Evolutionary conservation across 2,329 filamentous ascomycete species (phyloP).

Genomic region (Fusarium sp.): DNA sequence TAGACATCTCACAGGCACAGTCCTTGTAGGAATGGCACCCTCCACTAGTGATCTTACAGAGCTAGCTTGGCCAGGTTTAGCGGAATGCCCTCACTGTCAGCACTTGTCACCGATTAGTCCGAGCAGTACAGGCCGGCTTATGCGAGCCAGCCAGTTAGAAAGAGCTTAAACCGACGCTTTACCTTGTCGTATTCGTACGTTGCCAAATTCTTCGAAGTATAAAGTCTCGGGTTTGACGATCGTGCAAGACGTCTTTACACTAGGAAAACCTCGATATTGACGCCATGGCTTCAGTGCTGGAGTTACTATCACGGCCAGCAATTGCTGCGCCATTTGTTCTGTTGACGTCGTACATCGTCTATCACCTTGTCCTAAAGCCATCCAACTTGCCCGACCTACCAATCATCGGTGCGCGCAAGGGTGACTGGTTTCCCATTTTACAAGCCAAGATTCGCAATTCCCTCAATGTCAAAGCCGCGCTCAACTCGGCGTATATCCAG

Average conservation of each 20-base stretch:
- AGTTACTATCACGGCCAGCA: neutral
- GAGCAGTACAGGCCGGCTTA: neutral
- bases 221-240: neutral
- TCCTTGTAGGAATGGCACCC: neutral
- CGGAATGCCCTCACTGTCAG: neutral
- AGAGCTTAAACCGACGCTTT: neutral
- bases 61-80: neutral
- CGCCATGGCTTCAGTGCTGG: neutral
- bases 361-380: neutral
- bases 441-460: slow-evolving; percentile 6
- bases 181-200: no score
- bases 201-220: neutral
- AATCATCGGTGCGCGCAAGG: neutral
- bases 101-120: neutral
- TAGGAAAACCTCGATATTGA: neutral
- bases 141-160: neutral
- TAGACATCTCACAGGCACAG: neutral
- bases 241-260: neutral
- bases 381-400: neutral
- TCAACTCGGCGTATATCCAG: neutral
- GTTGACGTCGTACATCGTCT: neutral
- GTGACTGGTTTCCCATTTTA: slow-evolving; percentile 8
- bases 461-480: neutral
- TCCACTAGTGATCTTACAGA: neutral
- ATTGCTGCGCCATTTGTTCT: neutral